Base-by-base conservation (phyloP, 768 basidiomycete genomes). In the Boletus reticuloceps region DNA sequence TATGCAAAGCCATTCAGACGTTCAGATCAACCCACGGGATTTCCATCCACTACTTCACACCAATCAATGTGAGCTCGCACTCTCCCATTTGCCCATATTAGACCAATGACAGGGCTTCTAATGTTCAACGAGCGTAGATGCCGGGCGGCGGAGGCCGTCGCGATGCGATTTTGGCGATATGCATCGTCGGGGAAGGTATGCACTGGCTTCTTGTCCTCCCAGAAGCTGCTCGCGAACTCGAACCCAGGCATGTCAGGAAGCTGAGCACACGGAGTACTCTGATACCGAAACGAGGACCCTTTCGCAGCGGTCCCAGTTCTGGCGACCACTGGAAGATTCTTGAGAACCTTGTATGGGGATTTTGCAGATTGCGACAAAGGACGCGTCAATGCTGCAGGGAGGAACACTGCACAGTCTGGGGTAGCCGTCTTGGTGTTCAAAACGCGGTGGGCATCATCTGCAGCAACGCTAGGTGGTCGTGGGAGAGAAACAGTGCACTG, bases 151-250 rank as follows among this genome's bases (percentile, higher is more conserved):
- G 80, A 72, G 12, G 82, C 73, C 5, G 80, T 82, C 1, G 82
- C 70, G 71, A 84, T 82, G 27, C 83, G 70, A 61, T 84, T 84
- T 64, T 83, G 82, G 22, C 83, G 69, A 61, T 82, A 82, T 1
- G 83, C 82, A 53, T 79, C 77, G 43, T 79, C 80, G 3, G 80
- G 72, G 57, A 79, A 64, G 6, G 71, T 61, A 43, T 82, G 78
- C 12, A 74, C 69, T 0, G 80, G 78, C 52, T 83, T 84, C 72
- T 84, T 84, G 68, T 84, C 82, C 60, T 84, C 81, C 79, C 79
- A 82, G 47, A 83, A 68, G 52, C 77, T 76, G 59, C 82, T 80
- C 14, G 71, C 73, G 54, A 83, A 81, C 65, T 83, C 81, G 59
- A 83, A 82, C 11, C 75, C 72, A 2, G 76, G 71, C 46, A 66